phyloP scores from a whole-genome alignment of 164 flowering plant genomes.

The Annona squamosa region DNA sequence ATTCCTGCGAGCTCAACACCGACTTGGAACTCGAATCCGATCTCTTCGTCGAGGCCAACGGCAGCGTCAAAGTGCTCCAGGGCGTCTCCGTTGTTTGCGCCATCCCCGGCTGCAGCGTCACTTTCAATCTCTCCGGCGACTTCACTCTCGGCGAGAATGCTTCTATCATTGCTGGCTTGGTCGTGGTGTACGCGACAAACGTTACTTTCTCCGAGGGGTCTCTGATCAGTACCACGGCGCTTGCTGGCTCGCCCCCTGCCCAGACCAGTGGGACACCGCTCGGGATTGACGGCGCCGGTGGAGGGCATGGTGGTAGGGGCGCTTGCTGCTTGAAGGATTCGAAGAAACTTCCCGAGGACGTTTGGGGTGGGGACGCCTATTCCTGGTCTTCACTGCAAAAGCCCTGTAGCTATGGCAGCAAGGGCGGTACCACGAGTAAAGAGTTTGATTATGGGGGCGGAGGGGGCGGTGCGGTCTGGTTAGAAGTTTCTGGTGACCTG shows the following conservation, averaged over 20 bases:
- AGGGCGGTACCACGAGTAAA: conserved; percentile 60
- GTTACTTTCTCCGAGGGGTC: conserved; percentile 39
- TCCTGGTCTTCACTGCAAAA: conserved; percentile 48
- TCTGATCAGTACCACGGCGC: conserved; percentile 48
- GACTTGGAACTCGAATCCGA: conserved; percentile 35
- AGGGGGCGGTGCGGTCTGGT: conserved; percentile 65
- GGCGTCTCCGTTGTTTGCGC: conserved; percentile 51
- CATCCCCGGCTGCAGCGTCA: conserved; percentile 40
- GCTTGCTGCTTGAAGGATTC: conserved; percentile 61
- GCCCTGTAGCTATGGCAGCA: conserved; percentile 76
- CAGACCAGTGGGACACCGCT: conserved; percentile 74
- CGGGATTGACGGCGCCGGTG: conserved; percentile 69
- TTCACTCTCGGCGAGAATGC: conserved; percentile 43
- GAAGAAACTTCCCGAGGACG: conserved; percentile 59
- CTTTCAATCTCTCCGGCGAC: conserved; percentile 44
- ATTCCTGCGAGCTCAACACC: conserved; percentile 41
- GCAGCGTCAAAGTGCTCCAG: conserved; percentile 43
- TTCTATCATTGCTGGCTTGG: conserved; percentile 39
- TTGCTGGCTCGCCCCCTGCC: conserved; percentile 60
- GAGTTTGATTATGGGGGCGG: conserved; percentile 69
- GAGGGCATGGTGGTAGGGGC: conserved; percentile 95
- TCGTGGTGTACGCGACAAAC: conserved; percentile 33
- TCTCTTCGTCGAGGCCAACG: conserved; percentile 54
- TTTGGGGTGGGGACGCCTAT: conserved; percentile 92
- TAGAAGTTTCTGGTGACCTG: conserved; percentile 19